Evolutionary conservation across 2,329 filamentous ascomycete species (phyloP), one percentile per base, ranked within the genome.

Genomic region (Trichoderma sp.): DNA sequence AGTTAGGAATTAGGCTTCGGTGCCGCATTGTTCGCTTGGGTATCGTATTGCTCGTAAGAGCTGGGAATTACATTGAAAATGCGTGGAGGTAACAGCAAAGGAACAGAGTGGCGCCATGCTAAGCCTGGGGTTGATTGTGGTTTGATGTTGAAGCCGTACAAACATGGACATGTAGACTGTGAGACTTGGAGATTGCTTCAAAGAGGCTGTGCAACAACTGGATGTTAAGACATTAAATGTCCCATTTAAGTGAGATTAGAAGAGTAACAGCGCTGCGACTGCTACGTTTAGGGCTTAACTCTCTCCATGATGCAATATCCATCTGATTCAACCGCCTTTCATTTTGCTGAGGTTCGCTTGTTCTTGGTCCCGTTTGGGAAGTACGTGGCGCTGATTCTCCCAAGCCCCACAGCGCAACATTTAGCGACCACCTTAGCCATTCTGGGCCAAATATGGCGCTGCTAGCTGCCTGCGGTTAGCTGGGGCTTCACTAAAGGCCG

Each of bases 391-490:
- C 67, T 55, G 39, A 43, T n/a, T 47, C 20, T 47, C 58, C 39
- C 57, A 26, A 26, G 53, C 55, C 36, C 55, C 55, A 26, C 53
- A 30, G 39, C 0, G 58, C 20, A 26, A 6, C 13, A 36, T 34
- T 34, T 63, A 43, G 57, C 58, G 57, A 4, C 58, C 13, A n/a
- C 28, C 57, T 53, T 26, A 7, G 6, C 66, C 66, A 34, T 68
- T 68, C 55, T n/a, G 39, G 66, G 66, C 66, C 53, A 68, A 23
- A 32, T 12, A 55, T 68, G 55, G 57, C 67, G 67, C 67, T 70
- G 67, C 28, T 61, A 26, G 55, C 53, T 32, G 34, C 36, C 66
- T 47, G 12, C 2, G 28, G 55, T 61, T 68, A 57, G 66, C 36
- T n/a, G 23, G 23, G 28, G 26, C n/a, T 28, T 61, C 66, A 17